These are phyloP conservation scores for Grosmannia serpens DNA, from an alignment of 2,329 filamentous ascomycete species.

Conservation along the genomic window DNA sequence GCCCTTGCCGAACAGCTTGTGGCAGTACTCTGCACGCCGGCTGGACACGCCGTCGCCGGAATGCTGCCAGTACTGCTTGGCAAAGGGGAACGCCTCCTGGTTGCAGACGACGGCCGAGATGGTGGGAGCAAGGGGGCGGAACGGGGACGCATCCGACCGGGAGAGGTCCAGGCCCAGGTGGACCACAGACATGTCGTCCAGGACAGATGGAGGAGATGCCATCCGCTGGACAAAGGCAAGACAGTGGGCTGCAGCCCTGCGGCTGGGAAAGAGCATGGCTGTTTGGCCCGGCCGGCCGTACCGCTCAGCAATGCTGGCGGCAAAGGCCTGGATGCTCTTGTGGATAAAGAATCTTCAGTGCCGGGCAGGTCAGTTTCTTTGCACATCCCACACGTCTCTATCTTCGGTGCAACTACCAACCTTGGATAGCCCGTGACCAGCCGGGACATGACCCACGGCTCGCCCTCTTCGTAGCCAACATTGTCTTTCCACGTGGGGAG, in stretches of 20 bases:
- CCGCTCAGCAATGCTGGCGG: constrained; percentile 51
- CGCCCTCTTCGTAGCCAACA: constrained; percentile 86
- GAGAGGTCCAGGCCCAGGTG: constrained; percentile 52
- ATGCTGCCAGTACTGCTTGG: constrained; percentile 98
- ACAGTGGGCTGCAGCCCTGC: constrained; percentile 59
- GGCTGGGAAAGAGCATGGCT: constrained; percentile 76
- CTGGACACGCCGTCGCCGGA: constrained; percentile 88
- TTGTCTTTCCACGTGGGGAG: constrained; percentile 88
- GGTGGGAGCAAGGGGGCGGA: constrained; percentile 44
- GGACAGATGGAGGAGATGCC: constrained; percentile 35
- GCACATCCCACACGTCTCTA: not conserved
- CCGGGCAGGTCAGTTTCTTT: not conserved
- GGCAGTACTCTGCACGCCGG: constrained; percentile 81
- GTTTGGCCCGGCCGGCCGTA: constrained; percentile 51
- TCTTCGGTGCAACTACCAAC: constrained; percentile 25
- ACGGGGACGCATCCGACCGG: constrained; percentile 36
- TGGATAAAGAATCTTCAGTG: constrained; percentile 75
- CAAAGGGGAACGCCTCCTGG: constrained; percentile 52
- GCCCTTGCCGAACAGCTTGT: constrained; percentile 59
- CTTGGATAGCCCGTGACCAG: constrained; percentile 89
- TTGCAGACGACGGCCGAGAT: constrained; percentile 64
- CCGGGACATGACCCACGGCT: constrained; percentile 71
- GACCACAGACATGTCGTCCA: constrained; percentile 40
- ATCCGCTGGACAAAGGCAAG: constrained; percentile 57
- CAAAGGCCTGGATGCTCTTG: constrained; percentile 65